These are phyloP conservation scores for Penicillium cinerascens DNA, from an alignment of 495 filamentous ascomycete species.

Conservation along the genomic window DNA sequence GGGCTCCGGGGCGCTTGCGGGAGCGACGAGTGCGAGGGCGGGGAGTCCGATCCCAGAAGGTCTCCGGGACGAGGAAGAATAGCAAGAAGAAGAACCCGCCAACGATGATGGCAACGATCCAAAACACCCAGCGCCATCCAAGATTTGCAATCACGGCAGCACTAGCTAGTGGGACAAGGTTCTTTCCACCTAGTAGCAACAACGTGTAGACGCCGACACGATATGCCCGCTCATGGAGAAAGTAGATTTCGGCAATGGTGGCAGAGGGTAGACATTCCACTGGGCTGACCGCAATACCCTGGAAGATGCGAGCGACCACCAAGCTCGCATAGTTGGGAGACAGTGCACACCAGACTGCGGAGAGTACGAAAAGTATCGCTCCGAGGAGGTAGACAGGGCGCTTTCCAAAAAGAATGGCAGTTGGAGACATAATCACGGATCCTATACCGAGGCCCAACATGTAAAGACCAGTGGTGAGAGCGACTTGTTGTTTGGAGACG, in stretches of 20 bases:
- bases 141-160: constrained; percentile 76
- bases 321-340: constrained; percentile 79
- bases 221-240: constrained; percentile 90
- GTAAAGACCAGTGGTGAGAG: constrained; percentile 88
- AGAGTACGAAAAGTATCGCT: constrained; percentile 68
- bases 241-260: constrained; percentile 95
- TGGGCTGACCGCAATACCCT: constrained; percentile 82
- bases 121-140: constrained; percentile 82
- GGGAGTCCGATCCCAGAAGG: constrained; percentile 91
- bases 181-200: constrained; percentile 86
- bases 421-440: constrained; percentile 79
- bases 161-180: constrained; percentile 82
- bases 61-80: constrained; percentile 93
- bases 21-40: constrained; percentile 46
- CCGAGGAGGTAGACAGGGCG: constrained; percentile 86
- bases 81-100: constrained; percentile 68
- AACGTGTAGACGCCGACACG: constrained; percentile 95
- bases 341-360: constrained; percentile 81
- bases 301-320: constrained; percentile 77
- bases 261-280: constrained; percentile 95
- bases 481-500: constrained; percentile 69
- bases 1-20: constrained; percentile 30
- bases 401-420: constrained; percentile 88
- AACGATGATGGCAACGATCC: constrained; percentile 84
- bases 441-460: constrained; percentile 94